Evolutionary conservation across 805 yeast genomes (phyloP), one percentile per base, ranked within the genome.

Genomic region (Debaryomyces maramus): DNA sequence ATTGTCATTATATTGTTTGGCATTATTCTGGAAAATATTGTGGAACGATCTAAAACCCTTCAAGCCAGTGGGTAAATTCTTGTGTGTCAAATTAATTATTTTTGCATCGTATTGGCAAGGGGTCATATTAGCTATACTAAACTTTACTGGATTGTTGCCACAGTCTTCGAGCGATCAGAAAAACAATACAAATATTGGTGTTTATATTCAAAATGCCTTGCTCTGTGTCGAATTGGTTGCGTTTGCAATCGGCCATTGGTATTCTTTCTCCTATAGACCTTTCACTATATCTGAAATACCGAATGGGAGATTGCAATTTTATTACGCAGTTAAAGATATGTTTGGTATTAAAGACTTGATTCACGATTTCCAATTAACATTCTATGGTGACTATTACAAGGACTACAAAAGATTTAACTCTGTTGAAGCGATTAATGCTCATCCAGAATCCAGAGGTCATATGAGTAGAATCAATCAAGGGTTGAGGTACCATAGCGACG

Each of bases 51-150:
- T 93, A 49, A 74, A 68, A 38, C 85, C 83, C 1, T 90, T 83
- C 66, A 77, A 87, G 39, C 98, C 98, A 3, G 81, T 93, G 77
- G 89, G 95, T 8, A 90, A 90, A 63, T 93, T 93, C 59, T 60
- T 93, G 28, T 89, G 97, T 65, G 96, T 93, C 34, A 93, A 93
- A 56, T 73, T 89, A 47, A 88, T 93, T 39, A 90, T 93, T 35
- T 93, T 93, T 72, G 98, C 97, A 17, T 86, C 96, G n/a, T 93
- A 89, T 59, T 93, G 99, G 99, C 99, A 93, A 58, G 88, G 95
- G 0, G 65, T 85, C 6, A 47, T 81, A 1, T 64, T 86, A 32
- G 78, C 80, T 4, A 54, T 79, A 1, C 52, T 84, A 32, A 67
- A 75, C 63, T 67, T 73, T 55, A 49, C 73, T 52, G 75, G 81